Base-by-base conservation (phyloP, 805 yeast species). In the Kockiozyma suomiensis region DNA sequence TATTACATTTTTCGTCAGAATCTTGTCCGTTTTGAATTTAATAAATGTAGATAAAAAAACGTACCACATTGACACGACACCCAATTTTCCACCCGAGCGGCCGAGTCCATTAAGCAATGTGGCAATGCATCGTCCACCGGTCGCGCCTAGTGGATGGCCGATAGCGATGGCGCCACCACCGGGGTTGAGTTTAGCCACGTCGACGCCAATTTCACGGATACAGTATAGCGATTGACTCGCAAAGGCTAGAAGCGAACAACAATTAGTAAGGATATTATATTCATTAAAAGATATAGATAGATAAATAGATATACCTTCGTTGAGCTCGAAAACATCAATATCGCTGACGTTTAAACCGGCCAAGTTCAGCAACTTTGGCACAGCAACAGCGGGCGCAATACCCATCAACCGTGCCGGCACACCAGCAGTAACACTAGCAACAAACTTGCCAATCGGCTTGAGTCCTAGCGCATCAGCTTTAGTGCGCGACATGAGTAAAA, bases 161-260 rank as follows among this genome's bases (percentile, higher is more conserved):
- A 90, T 74, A 42, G 96, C 96, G 68, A 90, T 96, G 25, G 97
- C 97, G 75, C 97, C 97, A 77, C 97, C 96, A 73, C 88, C 87
- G 50, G 85, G 90, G 73, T 90, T 90, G 48, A 90, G 81, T 75
- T 88, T 90, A 45, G 81, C 82, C 30, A 76, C 75, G 61, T 85
- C 85, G 59, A 90, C 73, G 61, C 78, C 77, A 63, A 87, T 79
- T 61, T 87, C 76, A 76, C 88, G 82, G 57, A 87, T 81, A 75
- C 89, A 88, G 57, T 96, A 93, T 67, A 90, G 73, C 59, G 96
- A 96, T 65, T 90, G 96, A 59, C 87, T 93, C 6, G 96, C 85
- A 75, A 90, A 90, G 13, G 96, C 96, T 78, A 26, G 4, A n/a
- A n/a, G n/a, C n/a, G n/a, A n/a, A n/a, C n/a, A n/a, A n/a, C n/a